Conservation (phyloP, 2,329 filamentous ascomycete genomes). For the Colletotrichum abscissum region DNA sequence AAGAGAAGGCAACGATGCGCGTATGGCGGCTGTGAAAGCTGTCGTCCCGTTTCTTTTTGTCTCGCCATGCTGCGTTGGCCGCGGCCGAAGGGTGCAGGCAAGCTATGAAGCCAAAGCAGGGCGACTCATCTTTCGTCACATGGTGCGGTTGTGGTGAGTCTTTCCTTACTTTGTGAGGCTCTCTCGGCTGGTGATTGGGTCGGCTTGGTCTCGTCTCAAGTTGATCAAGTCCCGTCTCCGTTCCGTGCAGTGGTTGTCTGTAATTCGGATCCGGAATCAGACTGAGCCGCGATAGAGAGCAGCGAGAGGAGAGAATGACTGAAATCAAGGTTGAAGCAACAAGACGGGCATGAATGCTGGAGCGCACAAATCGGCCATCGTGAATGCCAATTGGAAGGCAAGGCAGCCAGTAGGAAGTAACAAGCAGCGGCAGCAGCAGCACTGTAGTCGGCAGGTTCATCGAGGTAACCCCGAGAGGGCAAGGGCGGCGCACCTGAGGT, state of each 20-base stretch:
- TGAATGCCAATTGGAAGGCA: not conserved
- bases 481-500: not conserved
- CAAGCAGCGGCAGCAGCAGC: not conserved
- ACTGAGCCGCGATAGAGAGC: not conserved
- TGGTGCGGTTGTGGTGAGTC: not conserved
- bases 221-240: not conserved
- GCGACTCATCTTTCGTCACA: not conserved
- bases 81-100: not conserved
- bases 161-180: no score
- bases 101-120: not conserved
- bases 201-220: not conserved
- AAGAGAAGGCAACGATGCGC: not conserved
- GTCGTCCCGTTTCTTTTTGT: not conserved
- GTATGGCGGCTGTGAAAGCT: not conserved
- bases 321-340: slow-evolving; percentile 16
- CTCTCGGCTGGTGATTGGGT: not conserved
- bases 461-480: not conserved
- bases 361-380: not conserved
- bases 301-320: not conserved
- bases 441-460: not conserved
- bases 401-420: not conserved
- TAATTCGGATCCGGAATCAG: slow-evolving; percentile 15
- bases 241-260: slow-evolving; percentile 4
- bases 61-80: not conserved
- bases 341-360: not conserved